Evolutionary conservation across 495 filamentous ascomycete species (phyloP).

Genomic region (Pyrenopolyporus hunteri): DNA sequence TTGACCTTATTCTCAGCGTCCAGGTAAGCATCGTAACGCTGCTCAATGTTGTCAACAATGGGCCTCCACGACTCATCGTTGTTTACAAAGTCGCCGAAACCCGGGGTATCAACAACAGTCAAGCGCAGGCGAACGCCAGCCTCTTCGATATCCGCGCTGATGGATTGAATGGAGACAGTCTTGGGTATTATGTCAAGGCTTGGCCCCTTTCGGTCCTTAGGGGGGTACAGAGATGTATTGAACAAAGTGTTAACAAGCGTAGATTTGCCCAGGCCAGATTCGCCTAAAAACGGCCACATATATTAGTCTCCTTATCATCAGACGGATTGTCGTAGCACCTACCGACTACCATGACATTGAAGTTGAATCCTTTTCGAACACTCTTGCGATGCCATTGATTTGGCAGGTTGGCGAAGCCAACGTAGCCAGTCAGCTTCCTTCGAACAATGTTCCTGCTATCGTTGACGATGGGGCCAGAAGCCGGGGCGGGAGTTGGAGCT

Average conservation of each 20-base stretch:
- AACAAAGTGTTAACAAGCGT: constrained; percentile 99
- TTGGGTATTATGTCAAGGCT: constrained; percentile 98
- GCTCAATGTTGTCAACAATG: constrained; percentile 99
- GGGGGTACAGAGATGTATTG: constrained; percentile 98
- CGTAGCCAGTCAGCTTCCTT: constrained; percentile 96
- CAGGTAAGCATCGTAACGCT: constrained; percentile 95
- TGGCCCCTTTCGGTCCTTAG: constrained; percentile 95
- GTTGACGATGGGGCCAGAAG: constrained; percentile 55
- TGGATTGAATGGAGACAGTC: constrained; percentile 97
- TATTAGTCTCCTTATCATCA: constrained; percentile 19
- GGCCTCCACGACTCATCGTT: constrained; percentile 99
- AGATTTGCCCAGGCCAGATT: constrained; percentile 98
- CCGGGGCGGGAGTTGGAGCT: constrained; percentile 61
- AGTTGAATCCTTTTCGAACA: constrained; percentile 99
- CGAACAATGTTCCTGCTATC: constrained; percentile 98
- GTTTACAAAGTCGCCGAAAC: constrained; percentile 99
- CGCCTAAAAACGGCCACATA: constrained; percentile 65
- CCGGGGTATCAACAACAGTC: constrained; percentile 96
- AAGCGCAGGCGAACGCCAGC: constrained; percentile 96
- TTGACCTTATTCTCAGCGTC: constrained; percentile 99
- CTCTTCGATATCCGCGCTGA: constrained; percentile 98
- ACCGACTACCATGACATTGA: constrained; percentile 99
- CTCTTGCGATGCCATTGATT: constrained; percentile 99
- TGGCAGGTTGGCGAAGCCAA: constrained; percentile 97
- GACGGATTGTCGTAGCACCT: constrained; percentile 41